Conservation (phyloP, 805 yeast species). For the Sugiyamaella chiloensis region DNA sequence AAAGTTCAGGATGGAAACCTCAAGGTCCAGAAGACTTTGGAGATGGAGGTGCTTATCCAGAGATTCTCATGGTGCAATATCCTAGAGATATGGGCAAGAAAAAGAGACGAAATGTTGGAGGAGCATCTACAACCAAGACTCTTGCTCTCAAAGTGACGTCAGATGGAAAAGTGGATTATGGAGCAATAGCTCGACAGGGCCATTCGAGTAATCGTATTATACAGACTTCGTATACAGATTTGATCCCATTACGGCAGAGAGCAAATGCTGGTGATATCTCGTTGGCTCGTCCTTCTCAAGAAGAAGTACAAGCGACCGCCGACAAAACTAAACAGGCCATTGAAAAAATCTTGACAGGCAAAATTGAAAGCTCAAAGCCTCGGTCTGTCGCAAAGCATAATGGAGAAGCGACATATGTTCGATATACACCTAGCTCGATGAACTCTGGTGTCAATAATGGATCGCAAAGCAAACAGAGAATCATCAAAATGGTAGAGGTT, state of each 20-base stretch:
- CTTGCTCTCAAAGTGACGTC: slow-evolving; percentile 29
- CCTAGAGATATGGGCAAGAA: slow-evolving; percentile 32
- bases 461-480: slow-evolving; percentile 37
- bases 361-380: slow-evolving; percentile 37
- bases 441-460: slow-evolving; percentile 33
- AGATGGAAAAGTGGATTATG: slow-evolving; percentile 33
- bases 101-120: slow-evolving; percentile 7
- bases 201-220: slow-evolving; percentile 31
- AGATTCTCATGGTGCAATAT: slow-evolving; percentile 33
- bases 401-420: slow-evolving; percentile 42
- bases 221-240: slow-evolving; percentile 52
- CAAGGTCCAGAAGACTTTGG: slow-evolving; percentile 28
- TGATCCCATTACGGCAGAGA: slow-evolving; percentile 58
- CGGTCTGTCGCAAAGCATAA: slow-evolving; percentile 26
- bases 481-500: slow-evolving; percentile 62
- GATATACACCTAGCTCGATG: slow-evolving; percentile 40
- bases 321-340: slow-evolving; percentile 57
- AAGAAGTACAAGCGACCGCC: slow-evolving; percentile 46
- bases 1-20: slow-evolving; percentile 30
- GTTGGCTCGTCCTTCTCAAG: slow-evolving; percentile 46
- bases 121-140: slow-evolving; percentile 23
- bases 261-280: slow-evolving; percentile 37
- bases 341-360: slow-evolving; percentile 46
- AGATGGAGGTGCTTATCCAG: slow-evolving; percentile 37
- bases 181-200: slow-evolving; percentile 34